Base-by-base conservation (phyloP, 2,329 filamentous ascomycete species). In the Colletotrichum tamarilloi region DNA sequence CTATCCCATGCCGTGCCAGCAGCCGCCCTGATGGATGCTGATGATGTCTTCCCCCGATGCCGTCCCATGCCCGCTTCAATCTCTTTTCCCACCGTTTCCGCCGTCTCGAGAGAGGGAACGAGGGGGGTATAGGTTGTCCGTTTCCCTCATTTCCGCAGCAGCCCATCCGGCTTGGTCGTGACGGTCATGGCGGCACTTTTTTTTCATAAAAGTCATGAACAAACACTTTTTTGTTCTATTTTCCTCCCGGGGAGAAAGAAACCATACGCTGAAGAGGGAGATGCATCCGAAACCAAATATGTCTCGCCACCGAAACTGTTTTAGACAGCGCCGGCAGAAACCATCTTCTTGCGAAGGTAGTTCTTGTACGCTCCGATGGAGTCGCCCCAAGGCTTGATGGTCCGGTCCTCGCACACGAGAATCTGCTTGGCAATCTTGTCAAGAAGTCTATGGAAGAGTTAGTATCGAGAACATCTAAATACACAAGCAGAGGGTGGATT, bases 371-470 rank as follows among this genome's bases (percentile, higher is more conserved):
- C 92, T 78, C 92, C 93, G 81, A 99, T 99, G 76, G 86, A 87
- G 79, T 96, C 96, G 76, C 96, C 92, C 97, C 97, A 99, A 80
- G 91, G 86, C 79, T 90, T 92, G 79, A 98, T 95, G 16, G 95
- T 95, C 90, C 95, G 95, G 92, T 99, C 95, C 87, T 99, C 97
- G 86, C 97, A 99, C 69, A 99, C 97, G 87, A 99, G 92, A 85
- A 99, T 99, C 85, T 99, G 95, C 90, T 99, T 99, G 79, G 97
- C 97, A 84, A 99, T 98, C 90, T 98, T 98, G 91, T 99, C 97
- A 77, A 99, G 92, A 80, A 99, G 89, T 89, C 96, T 97, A 71
- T 69, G 7, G 26, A 52, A 11, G 22, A 32, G 65, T 79, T 76
- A 81, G 75, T 60, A 75, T 55, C 57, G 28, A 30, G 7, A 6